Conservation (phyloP, 2,329 filamentous ascomycete genomes). For the Pseudocercospora crystallina region DNA sequence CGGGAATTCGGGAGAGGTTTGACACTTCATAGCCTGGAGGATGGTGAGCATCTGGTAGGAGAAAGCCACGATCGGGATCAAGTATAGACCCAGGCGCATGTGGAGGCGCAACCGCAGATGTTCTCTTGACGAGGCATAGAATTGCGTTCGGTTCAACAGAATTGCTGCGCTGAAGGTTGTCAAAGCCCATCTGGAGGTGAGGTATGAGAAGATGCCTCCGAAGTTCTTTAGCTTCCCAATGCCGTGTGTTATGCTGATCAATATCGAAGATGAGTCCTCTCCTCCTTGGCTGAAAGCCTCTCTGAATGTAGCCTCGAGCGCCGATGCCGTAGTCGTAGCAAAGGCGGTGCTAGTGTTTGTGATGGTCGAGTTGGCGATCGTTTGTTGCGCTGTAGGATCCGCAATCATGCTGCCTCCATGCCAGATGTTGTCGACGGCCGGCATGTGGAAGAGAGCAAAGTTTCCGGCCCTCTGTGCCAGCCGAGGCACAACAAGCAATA, state of each 20-base stretch:
- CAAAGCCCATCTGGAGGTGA: slow-evolving; percentile 89
- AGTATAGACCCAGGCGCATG: slow-evolving; percentile 67
- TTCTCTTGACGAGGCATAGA: slow-evolving; percentile 86
- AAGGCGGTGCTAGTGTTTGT: slow-evolving; percentile 40
- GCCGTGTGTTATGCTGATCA: slow-evolving; percentile 28
- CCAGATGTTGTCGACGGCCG: slow-evolving; percentile 56
- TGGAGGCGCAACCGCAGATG: slow-evolving; percentile 75
- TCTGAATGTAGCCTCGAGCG: slow-evolving; percentile 27
- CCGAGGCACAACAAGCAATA: slow-evolving; percentile 68
- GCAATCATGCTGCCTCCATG: slow-evolving; percentile 61
- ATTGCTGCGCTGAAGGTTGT: slow-evolving; percentile 84
- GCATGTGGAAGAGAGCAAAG: slow-evolving; percentile 55
- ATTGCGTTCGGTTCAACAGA: slow-evolving; percentile 84
- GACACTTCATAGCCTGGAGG: slow-evolving; percentile 85
- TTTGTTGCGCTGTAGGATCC: slow-evolving; percentile 54
- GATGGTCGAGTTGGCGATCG: slow-evolving; percentile 40
- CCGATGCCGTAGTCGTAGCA: slow-evolving; percentile 44
- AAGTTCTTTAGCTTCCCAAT: slow-evolving; percentile 57
- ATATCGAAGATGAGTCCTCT: slow-evolving; percentile 25
- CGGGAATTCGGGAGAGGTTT: slow-evolving; percentile 61
- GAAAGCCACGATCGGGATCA: slow-evolving; percentile 70
- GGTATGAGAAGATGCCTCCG: slow-evolving; percentile 84
- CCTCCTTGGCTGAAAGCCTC: slow-evolving; percentile 28
- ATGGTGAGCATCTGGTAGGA: slow-evolving; percentile 66
- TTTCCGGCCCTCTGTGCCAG: slow-evolving; percentile 68